phyloP scores from a whole-genome alignment of 257 asterid genomes.

The Lycium ferocissimum region DNA sequence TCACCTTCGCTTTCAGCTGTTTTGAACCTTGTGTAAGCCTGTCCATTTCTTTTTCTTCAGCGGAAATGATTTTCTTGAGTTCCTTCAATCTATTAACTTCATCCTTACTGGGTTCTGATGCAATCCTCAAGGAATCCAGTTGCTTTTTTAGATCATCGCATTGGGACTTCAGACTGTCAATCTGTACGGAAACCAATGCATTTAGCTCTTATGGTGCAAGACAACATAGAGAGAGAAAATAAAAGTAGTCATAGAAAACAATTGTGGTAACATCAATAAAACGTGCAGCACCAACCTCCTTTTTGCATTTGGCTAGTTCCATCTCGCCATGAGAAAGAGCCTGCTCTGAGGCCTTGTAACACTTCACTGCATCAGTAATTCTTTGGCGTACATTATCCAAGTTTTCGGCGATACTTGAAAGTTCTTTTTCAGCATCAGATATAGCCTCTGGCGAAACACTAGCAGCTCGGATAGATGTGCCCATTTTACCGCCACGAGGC shows the following conservation, averaged over 20 bases:
- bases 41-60: constrained; percentile 79
- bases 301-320: constrained; percentile 81
- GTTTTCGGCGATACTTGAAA: constrained; percentile 64
- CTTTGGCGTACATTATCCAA: constrained; percentile 53
- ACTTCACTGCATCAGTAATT: constrained; percentile 64
- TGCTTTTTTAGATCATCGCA: constrained; percentile 73
- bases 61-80: constrained; percentile 61
- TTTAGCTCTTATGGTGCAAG: background rate
- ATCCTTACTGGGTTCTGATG: constrained; percentile 69
- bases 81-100: constrained; percentile 74
- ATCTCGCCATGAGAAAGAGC: constrained; percentile 71
- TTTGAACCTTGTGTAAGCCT: constrained; percentile 78
- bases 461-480: constrained; percentile 76
- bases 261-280: constrained; percentile 27
- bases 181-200: constrained; percentile 45
- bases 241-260: constrained; percentile 3
- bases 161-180: constrained; percentile 72
- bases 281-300: constrained; percentile 64
- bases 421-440: constrained; percentile 78
- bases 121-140: constrained; percentile 67
- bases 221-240: background rate
- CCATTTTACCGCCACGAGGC: constrained; percentile 99
- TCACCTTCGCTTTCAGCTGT: constrained; percentile 84
- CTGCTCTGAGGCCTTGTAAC: constrained; percentile 67
- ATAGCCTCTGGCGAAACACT: constrained; percentile 83